Conservation (phyloP, 2,329 filamentous ascomycete species). For the Blastomyces gilchristii region DNA sequence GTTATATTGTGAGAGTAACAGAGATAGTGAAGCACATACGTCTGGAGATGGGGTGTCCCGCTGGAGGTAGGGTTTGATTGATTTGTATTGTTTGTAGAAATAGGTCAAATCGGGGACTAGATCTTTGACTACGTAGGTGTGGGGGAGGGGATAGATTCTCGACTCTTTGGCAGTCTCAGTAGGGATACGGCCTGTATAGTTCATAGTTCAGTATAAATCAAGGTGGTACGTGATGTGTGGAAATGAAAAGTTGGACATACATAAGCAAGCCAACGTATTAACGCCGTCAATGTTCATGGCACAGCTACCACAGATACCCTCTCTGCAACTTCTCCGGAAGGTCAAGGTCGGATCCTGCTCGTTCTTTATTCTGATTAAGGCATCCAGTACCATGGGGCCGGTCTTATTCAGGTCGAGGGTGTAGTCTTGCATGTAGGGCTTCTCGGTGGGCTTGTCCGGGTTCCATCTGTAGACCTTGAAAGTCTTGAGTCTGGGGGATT, state of each 20-base stretch:
- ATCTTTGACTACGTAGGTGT: conserved; percentile 99
- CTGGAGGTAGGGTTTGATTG: conserved; percentile 97
- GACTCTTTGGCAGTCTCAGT: conserved; percentile 68
- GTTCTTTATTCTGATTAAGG: conserved; percentile 97
- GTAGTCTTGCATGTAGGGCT: conserved; percentile 93
- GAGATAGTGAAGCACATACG: conserved; percentile 45
- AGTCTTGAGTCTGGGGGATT: conserved; percentile 64
- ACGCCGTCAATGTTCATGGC: conserved; percentile 99
- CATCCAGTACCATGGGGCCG: conserved; percentile 95
- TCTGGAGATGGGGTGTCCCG: conserved; percentile 73
- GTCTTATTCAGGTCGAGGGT: conserved; percentile 97
- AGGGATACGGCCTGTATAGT: conserved; percentile 70
- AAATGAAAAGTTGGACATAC: conserved; percentile 48
- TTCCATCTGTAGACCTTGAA: conserved; percentile 99
- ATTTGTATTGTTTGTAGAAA: conserved; percentile 99
- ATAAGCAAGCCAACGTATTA: conserved; percentile 94
- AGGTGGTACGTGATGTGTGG: background rate
- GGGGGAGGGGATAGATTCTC: conserved; percentile 94
- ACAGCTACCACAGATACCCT: conserved; percentile 97
- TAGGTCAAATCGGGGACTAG: conserved; percentile 94
- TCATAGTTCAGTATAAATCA: background rate
- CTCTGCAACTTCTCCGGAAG: conserved; percentile 89
- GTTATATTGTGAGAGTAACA: background rate
- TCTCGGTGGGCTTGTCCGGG: conserved; percentile 80
- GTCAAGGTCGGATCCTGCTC: conserved; percentile 94